A percentile compares a stretch with the other conserved stretches of the same genome.
Conservation (phyloP, 805 yeast species). For the Barnettozyma sp. region DNA sequence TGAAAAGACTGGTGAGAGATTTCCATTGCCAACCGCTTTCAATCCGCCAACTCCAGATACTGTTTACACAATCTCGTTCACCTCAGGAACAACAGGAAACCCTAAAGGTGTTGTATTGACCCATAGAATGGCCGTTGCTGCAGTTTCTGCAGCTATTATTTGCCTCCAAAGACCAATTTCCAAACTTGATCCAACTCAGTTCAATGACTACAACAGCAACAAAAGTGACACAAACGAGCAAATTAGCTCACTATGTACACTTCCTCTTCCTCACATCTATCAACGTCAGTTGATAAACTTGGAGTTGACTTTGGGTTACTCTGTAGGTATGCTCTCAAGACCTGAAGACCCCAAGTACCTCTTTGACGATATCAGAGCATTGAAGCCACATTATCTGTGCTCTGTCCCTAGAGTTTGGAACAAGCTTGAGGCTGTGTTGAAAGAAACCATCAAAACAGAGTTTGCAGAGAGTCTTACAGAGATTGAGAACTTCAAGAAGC, state of each 20-base stretch:
- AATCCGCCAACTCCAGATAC: slow-evolving; percentile 46
- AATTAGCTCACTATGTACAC: slow-evolving; percentile 32
- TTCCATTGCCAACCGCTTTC: slow-evolving; percentile 31
- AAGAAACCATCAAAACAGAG: slow-evolving; percentile 22
- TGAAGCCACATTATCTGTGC: slow-evolving; percentile 44
- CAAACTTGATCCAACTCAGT: slow-evolving; percentile 11
- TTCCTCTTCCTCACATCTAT: slow-evolving; percentile 54
- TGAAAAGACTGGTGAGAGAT: slow-evolving; percentile 36
- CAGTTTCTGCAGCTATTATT: slow-evolving; percentile 35
- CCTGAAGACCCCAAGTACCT: slow-evolving; percentile 48
- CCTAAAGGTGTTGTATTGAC: slow-evolving; percentile 64
- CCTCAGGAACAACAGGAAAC: slow-evolving; percentile 69
- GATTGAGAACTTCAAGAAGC: slow-evolving; percentile 2
- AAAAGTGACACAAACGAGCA: slow-evolving; percentile 24
- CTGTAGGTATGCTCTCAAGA: slow-evolving; percentile 26
- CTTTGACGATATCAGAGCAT: slow-evolving; percentile 47
- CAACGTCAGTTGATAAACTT: slow-evolving; percentile 38
- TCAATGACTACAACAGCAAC: slow-evolving; percentile 12
- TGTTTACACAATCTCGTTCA: slow-evolving; percentile 57
- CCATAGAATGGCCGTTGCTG: slow-evolving; percentile 44
- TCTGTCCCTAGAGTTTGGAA: slow-evolving; percentile 60
- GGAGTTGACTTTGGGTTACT: slow-evolving; percentile 38
- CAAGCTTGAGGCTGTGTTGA: slow-evolving; percentile 49
- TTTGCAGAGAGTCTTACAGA: slow-evolving; percentile 5
- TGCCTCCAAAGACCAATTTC: slow-evolving; percentile 22